Conservation (phyloP, 306 rosid genomes). For the Trifolium subterraneum region DNA sequence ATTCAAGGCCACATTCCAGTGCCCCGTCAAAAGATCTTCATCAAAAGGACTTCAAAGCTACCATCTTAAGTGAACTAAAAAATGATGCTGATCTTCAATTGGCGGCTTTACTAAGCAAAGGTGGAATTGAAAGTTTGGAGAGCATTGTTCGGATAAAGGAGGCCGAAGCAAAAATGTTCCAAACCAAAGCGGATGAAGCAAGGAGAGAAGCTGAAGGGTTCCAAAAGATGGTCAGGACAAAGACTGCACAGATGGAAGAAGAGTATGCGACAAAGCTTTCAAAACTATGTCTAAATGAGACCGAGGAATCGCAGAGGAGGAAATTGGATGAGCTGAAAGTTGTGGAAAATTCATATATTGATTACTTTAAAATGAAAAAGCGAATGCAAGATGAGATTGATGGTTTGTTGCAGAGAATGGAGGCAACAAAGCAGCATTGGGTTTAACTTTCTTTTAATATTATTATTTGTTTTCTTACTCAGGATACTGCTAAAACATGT, state of each 20-base stretch:
- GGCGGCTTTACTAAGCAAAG: conserved; percentile 65
- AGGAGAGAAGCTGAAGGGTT: conserved; percentile 87
- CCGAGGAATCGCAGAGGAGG: conserved; percentile 74
- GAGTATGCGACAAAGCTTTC: conserved; percentile 73
- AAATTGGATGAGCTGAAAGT: conserved; percentile 84
- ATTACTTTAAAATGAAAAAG: conserved; percentile 79
- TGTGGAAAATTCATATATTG: conserved; percentile 73
- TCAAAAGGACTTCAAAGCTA: conserved; percentile 65
- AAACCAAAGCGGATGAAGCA: conserved; percentile 92
- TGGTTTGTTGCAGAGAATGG: conserved; percentile 90
- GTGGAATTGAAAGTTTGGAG: conserved; percentile 80
- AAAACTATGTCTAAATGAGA: conserved; percentile 74
- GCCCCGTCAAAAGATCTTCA: conserved; percentile 59
- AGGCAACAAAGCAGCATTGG: conserved; percentile 84
- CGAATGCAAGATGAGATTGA: conserved; percentile 91
- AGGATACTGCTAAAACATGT: conserved; percentile 48
- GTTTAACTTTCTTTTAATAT: conserved; percentile 42
- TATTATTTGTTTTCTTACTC: conserved; percentile 37
- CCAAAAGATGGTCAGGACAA: conserved; percentile 63
- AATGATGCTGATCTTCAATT: conserved; percentile 65
- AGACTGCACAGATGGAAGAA: conserved; percentile 71
- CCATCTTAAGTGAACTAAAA: conserved; percentile 62
- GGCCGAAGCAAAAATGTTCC: conserved; percentile 95
- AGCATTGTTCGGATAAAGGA: conserved; percentile 90
- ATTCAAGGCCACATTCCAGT: conserved; percentile 61